These are phyloP conservation scores for Botrytis byssoidea DNA, from an alignment of 2,329 filamentous ascomycete species.

Conservation along the genomic window DNA sequence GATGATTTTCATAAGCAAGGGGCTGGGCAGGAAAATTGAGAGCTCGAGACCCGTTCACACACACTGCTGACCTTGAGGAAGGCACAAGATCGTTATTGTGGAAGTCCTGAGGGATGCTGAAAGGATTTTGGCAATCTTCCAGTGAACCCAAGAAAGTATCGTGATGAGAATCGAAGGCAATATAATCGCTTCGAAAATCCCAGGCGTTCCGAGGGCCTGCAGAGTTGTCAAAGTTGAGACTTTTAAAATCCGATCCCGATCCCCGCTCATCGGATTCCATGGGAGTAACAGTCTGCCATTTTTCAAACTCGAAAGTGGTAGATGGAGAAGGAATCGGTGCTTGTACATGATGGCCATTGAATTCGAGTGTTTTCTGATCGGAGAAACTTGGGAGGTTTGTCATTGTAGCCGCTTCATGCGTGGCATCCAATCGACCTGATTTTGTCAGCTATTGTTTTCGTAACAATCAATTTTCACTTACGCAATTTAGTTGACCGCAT, in stretches of 20 bases:
- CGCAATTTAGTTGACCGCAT: neutral
- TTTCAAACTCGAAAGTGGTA: neutral
- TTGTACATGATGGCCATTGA: neutral
- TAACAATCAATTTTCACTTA: neutral
- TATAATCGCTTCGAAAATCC: neutral
- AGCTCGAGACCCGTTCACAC: neutral
- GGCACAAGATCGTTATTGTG: neutral
- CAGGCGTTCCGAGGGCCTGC: neutral
- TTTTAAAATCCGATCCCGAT: neutral
- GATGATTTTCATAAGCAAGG: neutral
- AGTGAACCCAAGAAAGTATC: neutral
- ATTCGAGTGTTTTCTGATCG: neutral
- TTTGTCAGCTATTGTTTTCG: neutral
- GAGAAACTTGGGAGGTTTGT: neutral
- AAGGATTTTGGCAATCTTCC: neutral
- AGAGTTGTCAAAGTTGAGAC: neutral
- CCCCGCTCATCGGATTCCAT: conserved; percentile 2
- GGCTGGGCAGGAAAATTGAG: neutral
- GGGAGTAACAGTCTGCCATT: neutral
- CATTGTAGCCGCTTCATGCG: neutral
- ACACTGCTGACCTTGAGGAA: neutral
- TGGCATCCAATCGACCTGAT: neutral
- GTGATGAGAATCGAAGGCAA: neutral
- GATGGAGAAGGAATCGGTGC: neutral
- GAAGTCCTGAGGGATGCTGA: neutral